A percentile compares a stretch with the other conserved stretches of the same genome.
Evolutionary conservation across 2,329 filamentous ascomycete species (phyloP).

Genomic region (Diaporthe citriasiana): DNA sequence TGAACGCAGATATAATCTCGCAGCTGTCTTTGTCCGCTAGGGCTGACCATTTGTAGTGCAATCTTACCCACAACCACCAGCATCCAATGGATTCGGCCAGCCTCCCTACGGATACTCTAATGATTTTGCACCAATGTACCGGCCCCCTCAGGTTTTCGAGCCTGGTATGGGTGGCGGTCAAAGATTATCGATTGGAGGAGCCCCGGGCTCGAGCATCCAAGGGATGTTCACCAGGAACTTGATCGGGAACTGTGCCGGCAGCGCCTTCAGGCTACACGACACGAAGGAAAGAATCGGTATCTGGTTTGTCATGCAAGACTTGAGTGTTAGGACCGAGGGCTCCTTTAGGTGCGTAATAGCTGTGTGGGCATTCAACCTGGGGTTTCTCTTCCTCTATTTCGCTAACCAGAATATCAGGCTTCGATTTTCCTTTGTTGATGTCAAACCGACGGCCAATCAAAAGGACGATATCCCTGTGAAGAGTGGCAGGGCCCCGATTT

Average conservation of each 20-base stretch:
- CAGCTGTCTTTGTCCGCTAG: background rate
- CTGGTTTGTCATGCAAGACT: constrained; percentile 96
- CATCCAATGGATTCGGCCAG: constrained; percentile 41
- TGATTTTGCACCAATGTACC: constrained; percentile 47
- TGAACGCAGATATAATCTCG: background rate
- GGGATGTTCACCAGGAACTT: constrained; percentile 96
- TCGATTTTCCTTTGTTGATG: constrained; percentile 85
- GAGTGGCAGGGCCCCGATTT: constrained; percentile 81
- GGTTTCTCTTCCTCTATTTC: background rate
- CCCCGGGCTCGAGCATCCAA: constrained; percentile 63
- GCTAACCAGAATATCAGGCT: constrained; percentile 57
- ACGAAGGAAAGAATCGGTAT: constrained; percentile 85
- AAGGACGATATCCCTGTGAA: constrained; percentile 65
- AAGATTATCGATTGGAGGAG: constrained; percentile 57
- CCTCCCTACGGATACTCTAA: constrained; percentile 39
- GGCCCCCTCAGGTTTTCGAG: constrained; percentile 51
- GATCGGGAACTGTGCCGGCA: constrained; percentile 91
- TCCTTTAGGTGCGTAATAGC: constrained; percentile 78
- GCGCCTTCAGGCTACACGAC: constrained; percentile 87
- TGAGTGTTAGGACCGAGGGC: constrained; percentile 94
- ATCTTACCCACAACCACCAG: constrained; percentile 37
- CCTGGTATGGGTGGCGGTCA: constrained; percentile 49
- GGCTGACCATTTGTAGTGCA: constrained; percentile 32
- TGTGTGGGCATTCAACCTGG: background rate
- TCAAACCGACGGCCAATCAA: constrained; percentile 59